These are phyloP conservation scores for Alternaria metachromatica DNA, from an alignment of 2,329 filamentous ascomycete species.

Conservation along the genomic window DNA sequence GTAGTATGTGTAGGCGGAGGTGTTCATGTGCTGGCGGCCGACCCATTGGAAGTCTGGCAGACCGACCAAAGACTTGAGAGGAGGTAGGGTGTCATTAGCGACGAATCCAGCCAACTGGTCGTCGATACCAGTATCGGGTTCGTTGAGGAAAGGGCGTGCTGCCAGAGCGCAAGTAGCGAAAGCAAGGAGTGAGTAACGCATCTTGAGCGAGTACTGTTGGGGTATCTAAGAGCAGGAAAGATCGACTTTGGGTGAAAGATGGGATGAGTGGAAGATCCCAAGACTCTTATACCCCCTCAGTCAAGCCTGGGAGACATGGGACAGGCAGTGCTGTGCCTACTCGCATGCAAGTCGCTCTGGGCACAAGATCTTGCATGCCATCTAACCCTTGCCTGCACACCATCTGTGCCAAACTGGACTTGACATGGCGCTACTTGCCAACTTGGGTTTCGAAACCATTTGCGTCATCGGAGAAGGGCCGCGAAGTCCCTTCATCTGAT, in stretches of 20 bases:
- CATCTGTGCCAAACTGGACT: conserved; percentile 3
- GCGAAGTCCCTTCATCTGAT: conserved; percentile 5
- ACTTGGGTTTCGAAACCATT: conserved; percentile 10
- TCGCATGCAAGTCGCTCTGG: background rate
- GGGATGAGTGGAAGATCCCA: background rate
- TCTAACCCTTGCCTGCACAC: conserved; percentile 4
- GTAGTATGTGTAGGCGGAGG: conserved; percentile 62
- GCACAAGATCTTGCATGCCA: background rate
- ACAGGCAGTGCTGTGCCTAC: background rate
- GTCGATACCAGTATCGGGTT: conserved; percentile 47
- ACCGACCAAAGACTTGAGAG: conserved; percentile 55
- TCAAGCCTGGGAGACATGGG: background rate
- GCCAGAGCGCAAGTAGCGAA: conserved; percentile 39
- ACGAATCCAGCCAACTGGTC: conserved; percentile 23
- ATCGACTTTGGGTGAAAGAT: background rate
- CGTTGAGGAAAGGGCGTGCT: conserved; percentile 43
- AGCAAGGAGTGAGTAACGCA: conserved; percentile 29
- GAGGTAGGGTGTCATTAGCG: conserved; percentile 49
- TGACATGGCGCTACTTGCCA: conserved; percentile 1
- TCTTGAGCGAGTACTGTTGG: conserved; percentile 12
- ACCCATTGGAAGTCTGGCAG: conserved; percentile 63
- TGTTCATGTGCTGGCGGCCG: conserved; percentile 57
- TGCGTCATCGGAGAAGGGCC: conserved; percentile 11
- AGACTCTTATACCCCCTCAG: conserved; percentile 10
- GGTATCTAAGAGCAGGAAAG: conserved; percentile 4